These are phyloP conservation scores for Pestalotiopsis sp. DNA, from an alignment of 2,329 filamentous ascomycete genomes.

Conservation along the genomic window DNA sequence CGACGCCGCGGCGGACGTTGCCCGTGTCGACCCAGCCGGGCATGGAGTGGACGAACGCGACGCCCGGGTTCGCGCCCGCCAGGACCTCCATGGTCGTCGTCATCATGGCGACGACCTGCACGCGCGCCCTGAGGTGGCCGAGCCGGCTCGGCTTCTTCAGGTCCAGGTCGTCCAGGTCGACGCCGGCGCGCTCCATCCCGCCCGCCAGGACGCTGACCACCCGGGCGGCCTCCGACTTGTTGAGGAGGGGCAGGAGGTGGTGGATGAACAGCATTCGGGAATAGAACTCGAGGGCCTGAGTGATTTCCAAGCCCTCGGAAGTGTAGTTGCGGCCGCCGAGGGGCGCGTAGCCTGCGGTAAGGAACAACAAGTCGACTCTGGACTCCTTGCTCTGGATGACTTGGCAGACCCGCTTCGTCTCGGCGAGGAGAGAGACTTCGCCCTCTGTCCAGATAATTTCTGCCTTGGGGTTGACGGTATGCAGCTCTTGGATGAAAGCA, in stretches of 20 bases:
- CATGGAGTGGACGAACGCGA: slow-evolving; percentile 36
- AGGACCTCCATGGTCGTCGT: slow-evolving; percentile 32
- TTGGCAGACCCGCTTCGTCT: slow-evolving; percentile 38
- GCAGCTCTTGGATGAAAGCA: slow-evolving; percentile 36
- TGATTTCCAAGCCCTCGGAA: slow-evolving; percentile 41
- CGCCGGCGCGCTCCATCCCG: slow-evolving; percentile 27
- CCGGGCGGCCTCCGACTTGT: slow-evolving; percentile 24
- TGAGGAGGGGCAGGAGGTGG: slow-evolving; percentile 40
- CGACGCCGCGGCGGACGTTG: slow-evolving; percentile 29
- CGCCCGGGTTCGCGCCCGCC: slow-evolving; percentile 27
- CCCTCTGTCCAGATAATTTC: slow-evolving; percentile 42
- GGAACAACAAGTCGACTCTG: slow-evolving; percentile 42
- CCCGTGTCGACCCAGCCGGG: slow-evolving; percentile 37
- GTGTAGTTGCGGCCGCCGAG: slow-evolving; percentile 38
- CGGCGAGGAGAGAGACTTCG: slow-evolving; percentile 44
- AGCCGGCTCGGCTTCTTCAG: slow-evolving; percentile 34
- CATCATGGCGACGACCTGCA: slow-evolving; percentile 31
- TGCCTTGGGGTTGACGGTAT: slow-evolving; percentile 35
- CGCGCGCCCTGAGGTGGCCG: slow-evolving; percentile 27
- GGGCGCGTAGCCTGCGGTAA: slow-evolving; percentile 44
- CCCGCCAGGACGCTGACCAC: slow-evolving; percentile 36
- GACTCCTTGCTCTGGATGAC: slow-evolving; percentile 37
- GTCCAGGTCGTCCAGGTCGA: slow-evolving; percentile 35
- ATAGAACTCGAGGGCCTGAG: slow-evolving; percentile 42
- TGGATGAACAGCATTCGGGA: slow-evolving; percentile 40